Conservation (phyloP, 1,139 yeast genomes). For the Blastobotrys aristatus region DNA sequence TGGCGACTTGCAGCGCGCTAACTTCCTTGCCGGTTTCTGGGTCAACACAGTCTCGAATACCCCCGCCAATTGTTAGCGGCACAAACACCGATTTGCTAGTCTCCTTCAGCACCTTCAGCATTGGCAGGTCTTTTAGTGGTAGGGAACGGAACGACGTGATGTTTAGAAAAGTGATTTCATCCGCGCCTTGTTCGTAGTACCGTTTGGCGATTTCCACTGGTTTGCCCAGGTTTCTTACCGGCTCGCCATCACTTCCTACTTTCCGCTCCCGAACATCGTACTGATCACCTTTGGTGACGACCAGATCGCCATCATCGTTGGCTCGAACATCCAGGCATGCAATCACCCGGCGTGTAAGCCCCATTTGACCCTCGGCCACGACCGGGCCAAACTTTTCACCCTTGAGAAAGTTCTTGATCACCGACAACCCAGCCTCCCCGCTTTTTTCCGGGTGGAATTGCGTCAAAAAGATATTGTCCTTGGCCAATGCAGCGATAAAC, state of each 20-base stretch:
- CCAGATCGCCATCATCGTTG: slow-evolving; percentile 89
- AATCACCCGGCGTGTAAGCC: slow-evolving; percentile 82
- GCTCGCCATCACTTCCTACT: slow-evolving; percentile 39
- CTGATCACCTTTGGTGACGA: slow-evolving; percentile 97
- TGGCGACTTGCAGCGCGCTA: slow-evolving; percentile 86
- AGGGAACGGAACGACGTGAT: slow-evolving; percentile 93
- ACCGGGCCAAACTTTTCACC: slow-evolving; percentile 32
- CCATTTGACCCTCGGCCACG: slow-evolving; percentile 32
- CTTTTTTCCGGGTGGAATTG: slow-evolving; percentile 98
- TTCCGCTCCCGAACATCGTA: slow-evolving; percentile 85
- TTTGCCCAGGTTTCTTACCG: slow-evolving; percentile 87
- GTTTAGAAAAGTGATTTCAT: slow-evolving; percentile 88
- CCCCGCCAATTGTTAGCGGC: slow-evolving; percentile 97
- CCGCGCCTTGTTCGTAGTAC: slow-evolving; percentile 92
- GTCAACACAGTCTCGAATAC: slow-evolving; percentile 83
- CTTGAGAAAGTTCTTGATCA: slow-evolving; percentile 65
- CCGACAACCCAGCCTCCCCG: slow-evolving; percentile 79
- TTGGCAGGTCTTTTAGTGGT: slow-evolving; percentile 86
- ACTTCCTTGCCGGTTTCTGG: slow-evolving; percentile 64
- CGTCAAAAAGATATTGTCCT: slow-evolving; percentile 80
- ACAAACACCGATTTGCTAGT: slow-evolving; percentile 92
- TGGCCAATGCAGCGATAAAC: slow-evolving; percentile 78
- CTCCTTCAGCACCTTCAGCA: slow-evolving; percentile 77
- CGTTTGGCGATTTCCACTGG: slow-evolving; percentile 91
- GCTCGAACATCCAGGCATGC: slow-evolving; percentile 97